Percentiles rank a stretch among this genome's conserved stretches.
phyloP scores from a whole-genome alignment of 768 basidiomycete species.

The Suillus fuscotomentosus region DNA sequence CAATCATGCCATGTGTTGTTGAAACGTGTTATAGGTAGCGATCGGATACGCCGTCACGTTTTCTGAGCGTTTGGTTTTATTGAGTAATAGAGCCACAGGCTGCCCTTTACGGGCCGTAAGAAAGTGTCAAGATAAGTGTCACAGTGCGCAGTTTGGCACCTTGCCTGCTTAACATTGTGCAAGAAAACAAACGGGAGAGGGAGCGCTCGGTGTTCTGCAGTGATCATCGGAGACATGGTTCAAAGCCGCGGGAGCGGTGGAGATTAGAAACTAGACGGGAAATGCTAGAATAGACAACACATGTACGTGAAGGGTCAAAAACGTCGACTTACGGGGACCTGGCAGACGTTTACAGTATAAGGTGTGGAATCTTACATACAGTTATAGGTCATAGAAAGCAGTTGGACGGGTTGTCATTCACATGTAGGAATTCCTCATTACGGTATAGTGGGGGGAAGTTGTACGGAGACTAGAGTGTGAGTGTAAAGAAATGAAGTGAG shows the following conservation, averaged over 20 bases:
- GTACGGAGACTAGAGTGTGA: conserved; percentile 20
- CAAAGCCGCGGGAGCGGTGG: conserved; percentile 33
- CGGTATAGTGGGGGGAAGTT: conserved; percentile 25
- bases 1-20: conserved; percentile 22
- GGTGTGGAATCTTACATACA: conserved; percentile 33
- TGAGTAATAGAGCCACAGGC: conserved; percentile 1
- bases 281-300: conserved; percentile 28
- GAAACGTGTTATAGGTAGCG: conserved; percentile 17
- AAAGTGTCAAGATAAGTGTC: conserved; percentile 25
- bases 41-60: conserved; percentile 1
- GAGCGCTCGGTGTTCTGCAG: not conserved
- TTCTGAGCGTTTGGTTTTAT: not conserved
- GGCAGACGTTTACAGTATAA: conserved; percentile 27
- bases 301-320: conserved; percentile 36
- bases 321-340: conserved; percentile 33
- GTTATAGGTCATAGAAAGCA: conserved; percentile 19
- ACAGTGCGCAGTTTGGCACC: conserved; percentile 20
- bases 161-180: conserved; percentile 14
- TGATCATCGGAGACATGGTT: not conserved
- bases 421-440: conserved; percentile 34
- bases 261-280: conserved; percentile 16
- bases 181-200: conserved; percentile 14
- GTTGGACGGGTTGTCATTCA: conserved; percentile 28
- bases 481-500: conserved; percentile 4
- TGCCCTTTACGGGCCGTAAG: conserved; percentile 11